Base-by-base conservation (phyloP, 768 basidiomycete species). In the Russula vinacea region DNA sequence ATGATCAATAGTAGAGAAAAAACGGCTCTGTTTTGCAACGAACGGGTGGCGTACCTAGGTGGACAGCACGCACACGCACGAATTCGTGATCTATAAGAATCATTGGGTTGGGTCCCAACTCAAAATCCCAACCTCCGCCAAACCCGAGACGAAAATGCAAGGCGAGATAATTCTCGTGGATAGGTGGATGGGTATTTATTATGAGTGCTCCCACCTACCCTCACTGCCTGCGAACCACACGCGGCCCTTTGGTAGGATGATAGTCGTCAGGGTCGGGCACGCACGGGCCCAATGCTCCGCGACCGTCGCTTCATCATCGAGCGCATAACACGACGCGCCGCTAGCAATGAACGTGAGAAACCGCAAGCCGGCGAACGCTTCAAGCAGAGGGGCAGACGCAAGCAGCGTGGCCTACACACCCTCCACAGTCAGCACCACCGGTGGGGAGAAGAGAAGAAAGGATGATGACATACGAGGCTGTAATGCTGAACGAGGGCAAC, bases 261-360 rank as follows among this genome's bases (percentile, higher is more conserved):
- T 84, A 0, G 87, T 87, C 62, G 77, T 77, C 35, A 88, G 75
- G 0, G 85, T 84, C 4, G 84, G 83, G 71, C 86, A 88, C 29
- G 80, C 79, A 24, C 71, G 67, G 60, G 82, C 81, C 86, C 86
- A 88, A 51, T 73, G 69, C 52, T 73, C 73, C n/a, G 83, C 86
- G 13, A 87, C 79, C 65, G 74, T 73, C 17, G 76, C 74, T 70
- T 88, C 86, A 60, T 81, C 76, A 10, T 75, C 68, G 33, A 69
- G 51, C 39, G 52, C 60, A 35, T 60, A 55, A 11, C 47, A 53
- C 56, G 69, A 65, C 17, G 62, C 56, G 17, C 73, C 73, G 6
- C 80, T 78, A 2, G 83, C 82, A 78, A 87, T 84, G 69, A 85
- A 84, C 9, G 85, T 86, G 24, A 87, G 78, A 63, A 84, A 86